Base-by-base conservation (phyloP, 768 basidiomycete genomes). In the Gyrodon lividus region DNA sequence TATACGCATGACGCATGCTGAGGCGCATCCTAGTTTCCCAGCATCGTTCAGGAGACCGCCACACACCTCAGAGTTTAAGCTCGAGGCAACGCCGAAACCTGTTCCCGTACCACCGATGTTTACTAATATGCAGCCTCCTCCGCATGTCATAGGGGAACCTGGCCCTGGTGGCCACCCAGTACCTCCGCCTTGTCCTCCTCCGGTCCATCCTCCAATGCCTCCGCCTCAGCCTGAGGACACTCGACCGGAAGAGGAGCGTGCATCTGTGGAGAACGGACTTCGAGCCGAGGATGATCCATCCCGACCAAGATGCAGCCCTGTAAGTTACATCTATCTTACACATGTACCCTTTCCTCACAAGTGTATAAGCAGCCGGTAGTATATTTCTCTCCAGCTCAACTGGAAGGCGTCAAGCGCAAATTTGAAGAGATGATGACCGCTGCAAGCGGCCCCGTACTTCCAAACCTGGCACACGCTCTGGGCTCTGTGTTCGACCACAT, bases 1-100 rank as follows among this genome's bases (percentile, higher is more conserved):
- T 24, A 70, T 69, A 59, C 67, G 67, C 47, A 69, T 69, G 69
- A 70, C 67, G 0, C 67, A 69, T 34, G 65, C 69, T 17, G 69
- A 69, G 34, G 67, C 69, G 0, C 67, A 69, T 43, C 67, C 67
- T 1, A 60, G 60, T 46, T 68, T 68, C 47, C 67, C 67, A 0
- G 64, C 66, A 0, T 70, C 67, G 13, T 68, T 68, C 59, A 64
- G 68, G 28, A 48, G 68, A 43, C 66, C 65, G 6, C 61, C 66
- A 0, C 66, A 68, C 13, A 70, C 68, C 12, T 68, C 66, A 44
- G 67, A 68, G 37, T 70, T 68, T 13, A 68, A 68, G 22, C 55
- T 70, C 35, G 68, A 68, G 14, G 33, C 68, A 3, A 52, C 66
- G 1, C 64, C 61, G 2, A 64, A 68, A 44, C 66, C 65, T n/a